Evolutionary conservation across 345 rosid genomes (phyloP).

Genomic region (Ceriops decandra): DNA sequence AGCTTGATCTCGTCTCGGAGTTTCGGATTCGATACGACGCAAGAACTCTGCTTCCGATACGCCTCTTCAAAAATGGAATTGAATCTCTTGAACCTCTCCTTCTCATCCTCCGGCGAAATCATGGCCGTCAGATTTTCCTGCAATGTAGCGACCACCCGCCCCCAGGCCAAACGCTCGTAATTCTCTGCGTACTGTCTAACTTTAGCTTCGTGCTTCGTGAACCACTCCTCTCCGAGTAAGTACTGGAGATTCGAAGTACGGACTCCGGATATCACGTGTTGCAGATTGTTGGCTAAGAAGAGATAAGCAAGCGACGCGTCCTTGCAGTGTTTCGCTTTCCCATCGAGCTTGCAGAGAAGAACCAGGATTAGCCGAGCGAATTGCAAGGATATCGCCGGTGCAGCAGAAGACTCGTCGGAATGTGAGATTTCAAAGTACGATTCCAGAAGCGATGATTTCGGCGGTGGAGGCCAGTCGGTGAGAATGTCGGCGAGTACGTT

Average conservation of each 20-base stretch:
- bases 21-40: constrained; percentile 44
- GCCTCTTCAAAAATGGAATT: constrained; percentile 53
- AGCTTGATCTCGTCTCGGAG: constrained; percentile 52
- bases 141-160: constrained; percentile 29
- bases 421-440: constrained; percentile 13
- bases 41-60: constrained; percentile 41
- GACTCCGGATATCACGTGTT: constrained; percentile 13
- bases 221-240: constrained; percentile 29
- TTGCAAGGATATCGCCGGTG: constrained; percentile 13
- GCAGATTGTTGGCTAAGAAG: constrained; percentile 30
- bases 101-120: constrained; percentile 34
- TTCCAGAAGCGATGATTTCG: constrained; percentile 10
- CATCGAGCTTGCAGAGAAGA: constrained; percentile 34
- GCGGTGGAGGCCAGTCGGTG: constrained; percentile 22
- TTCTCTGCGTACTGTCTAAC: constrained; percentile 23
- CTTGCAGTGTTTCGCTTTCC: constrained; percentile 23
- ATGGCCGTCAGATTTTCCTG: constrained; percentile 40
- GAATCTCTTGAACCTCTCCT: constrained; percentile 42
- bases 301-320: constrained; percentile 24
- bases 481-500: constrained; percentile 20
- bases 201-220: constrained; percentile 20
- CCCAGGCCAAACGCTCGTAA: constrained; percentile 29
- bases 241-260: constrained; percentile 22
- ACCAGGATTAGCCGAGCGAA: constrained; percentile 26
- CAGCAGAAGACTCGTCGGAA: constrained; percentile 11